phyloP scores from a whole-genome alignment of 495 filamentous ascomycete genomes.

The Beverwykella pulmonaria region DNA sequence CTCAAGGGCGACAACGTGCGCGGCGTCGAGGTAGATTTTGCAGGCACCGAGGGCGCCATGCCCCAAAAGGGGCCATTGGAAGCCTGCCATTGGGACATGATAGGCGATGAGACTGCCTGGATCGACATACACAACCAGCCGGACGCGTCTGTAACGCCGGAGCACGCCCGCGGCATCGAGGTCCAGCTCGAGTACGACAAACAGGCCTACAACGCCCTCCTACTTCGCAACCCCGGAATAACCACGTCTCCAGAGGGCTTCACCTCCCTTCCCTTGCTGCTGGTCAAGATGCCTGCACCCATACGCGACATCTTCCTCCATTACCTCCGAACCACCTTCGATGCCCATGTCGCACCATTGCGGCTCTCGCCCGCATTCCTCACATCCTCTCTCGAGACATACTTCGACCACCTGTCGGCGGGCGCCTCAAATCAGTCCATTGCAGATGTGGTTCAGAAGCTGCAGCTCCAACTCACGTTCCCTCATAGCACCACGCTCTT shows the following conservation, averaged over 20 bases:
- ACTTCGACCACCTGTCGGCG: slow-evolving; percentile 24
- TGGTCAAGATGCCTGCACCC: slow-evolving; percentile 43
- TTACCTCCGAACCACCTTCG: slow-evolving; percentile 42
- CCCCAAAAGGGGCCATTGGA: slow-evolving; percentile 37
- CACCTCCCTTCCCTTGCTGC: slow-evolving; percentile 42
- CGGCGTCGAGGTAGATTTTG: slow-evolving; percentile 40
- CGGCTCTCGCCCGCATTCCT: slow-evolving; percentile 38
- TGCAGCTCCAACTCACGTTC: slow-evolving; percentile 44
- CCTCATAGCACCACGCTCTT: slow-evolving; percentile 31
- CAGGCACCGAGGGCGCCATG: slow-evolving; percentile 20
- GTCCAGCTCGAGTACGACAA: slow-evolving; percentile 40
- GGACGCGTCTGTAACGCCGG: slow-evolving; percentile 14
- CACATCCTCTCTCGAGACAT: slow-evolving; percentile 37
- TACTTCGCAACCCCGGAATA: slow-evolving; percentile 39
- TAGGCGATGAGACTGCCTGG: slow-evolving; percentile 43
- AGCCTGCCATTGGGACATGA: slow-evolving; percentile 40
- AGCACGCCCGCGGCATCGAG: slow-evolving; percentile 38
- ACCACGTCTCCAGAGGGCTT: slow-evolving; percentile 32
- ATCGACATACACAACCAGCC: slow-evolving; percentile 21
- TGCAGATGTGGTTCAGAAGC: slow-evolving; percentile 28
- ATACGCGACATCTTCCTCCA: slow-evolving; percentile 44
- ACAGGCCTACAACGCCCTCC: slow-evolving; percentile 38
- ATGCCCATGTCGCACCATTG: slow-evolving; percentile 39
- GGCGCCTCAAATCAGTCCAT: slow-evolving; percentile 27
- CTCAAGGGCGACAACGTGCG: slow-evolving; percentile 43